A percentile compares a stretch with the other conserved stretches of the same genome.
Conservation (phyloP, 345 rosid species). For the Acer campestre region DNA sequence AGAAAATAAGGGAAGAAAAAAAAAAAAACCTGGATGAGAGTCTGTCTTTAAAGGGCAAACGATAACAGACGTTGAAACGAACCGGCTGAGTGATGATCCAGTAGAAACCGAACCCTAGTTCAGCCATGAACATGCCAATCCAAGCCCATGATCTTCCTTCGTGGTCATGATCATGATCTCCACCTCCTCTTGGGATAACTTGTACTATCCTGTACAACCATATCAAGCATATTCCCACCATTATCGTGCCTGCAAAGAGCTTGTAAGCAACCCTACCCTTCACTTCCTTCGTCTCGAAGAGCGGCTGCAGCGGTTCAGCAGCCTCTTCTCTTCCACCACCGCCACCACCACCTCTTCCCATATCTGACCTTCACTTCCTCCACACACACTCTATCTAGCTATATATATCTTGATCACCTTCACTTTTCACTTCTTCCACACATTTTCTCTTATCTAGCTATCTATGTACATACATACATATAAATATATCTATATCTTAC, state of each 20-base stretch:
- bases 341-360: neutral
- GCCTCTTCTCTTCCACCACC: neutral
- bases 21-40: conserved; percentile 39
- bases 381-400: too few relatives aligned
- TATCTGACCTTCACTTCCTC: too few relatives aligned
- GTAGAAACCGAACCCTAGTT: conserved; percentile 49
- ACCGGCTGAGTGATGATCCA: conserved; percentile 53
- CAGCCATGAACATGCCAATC: conserved; percentile 45
- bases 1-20: too few relatives aligned
- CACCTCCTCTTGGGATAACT: conserved; percentile 22
- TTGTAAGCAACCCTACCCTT: conserved; percentile 32
- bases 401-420: too few relatives aligned
- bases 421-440: too few relatives aligned
- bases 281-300: conserved; percentile 23
- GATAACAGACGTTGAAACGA: conserved; percentile 44
- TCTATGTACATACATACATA: too few relatives aligned
- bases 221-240: conserved; percentile 35
- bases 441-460: too few relatives aligned
- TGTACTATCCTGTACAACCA: conserved; percentile 37
- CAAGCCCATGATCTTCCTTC: conserved; percentile 31
- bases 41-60: conserved; percentile 36
- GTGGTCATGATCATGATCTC: neutral
- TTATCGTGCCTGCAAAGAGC: conserved; percentile 34
- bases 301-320: neutral
- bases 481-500: too few relatives aligned